A percentile compares a stretch with the other conserved stretches of the same genome.
phyloP scores from a whole-genome alignment of 768 basidiomycete genomes.

The Leccinum aurantiacum region DNA sequence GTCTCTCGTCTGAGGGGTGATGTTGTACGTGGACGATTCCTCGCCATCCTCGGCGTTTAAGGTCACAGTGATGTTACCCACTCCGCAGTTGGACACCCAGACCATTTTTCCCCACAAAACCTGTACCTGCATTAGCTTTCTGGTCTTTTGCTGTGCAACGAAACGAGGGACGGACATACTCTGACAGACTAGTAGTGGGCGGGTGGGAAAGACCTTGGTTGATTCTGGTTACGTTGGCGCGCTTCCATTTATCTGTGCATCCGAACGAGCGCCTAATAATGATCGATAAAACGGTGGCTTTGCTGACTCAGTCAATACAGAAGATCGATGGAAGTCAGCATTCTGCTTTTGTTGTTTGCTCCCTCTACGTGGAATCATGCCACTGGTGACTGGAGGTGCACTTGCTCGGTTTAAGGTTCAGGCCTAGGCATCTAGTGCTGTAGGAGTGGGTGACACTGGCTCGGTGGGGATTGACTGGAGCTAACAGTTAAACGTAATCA shows the following conservation, averaged over 20 bases:
- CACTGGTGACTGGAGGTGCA: neutral
- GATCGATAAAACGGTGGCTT: neutral
- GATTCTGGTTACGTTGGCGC: neutral
- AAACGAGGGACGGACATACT: neutral
- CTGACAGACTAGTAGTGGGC: neutral
- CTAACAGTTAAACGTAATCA: neutral
- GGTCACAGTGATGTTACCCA: neutral
- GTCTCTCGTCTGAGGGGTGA: neutral
- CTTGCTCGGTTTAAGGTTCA: neutral
- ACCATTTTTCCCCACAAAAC: constrained; percentile 7
- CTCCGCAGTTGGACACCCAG: constrained; percentile 17
- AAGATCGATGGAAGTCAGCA: neutral
- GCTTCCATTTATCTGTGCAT: neutral
- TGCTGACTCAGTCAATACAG: neutral
- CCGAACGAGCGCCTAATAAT: neutral
- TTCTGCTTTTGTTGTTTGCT: neutral
- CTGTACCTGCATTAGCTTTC: neutral
- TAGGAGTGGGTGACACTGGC: neutral
- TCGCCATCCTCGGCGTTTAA: constrained; percentile 9
- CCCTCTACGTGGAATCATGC: neutral
- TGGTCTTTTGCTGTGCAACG: neutral
- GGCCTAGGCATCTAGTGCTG: neutral
- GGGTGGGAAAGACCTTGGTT: neutral
- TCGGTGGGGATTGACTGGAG: neutral
- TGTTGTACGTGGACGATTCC: neutral